phyloP scores from a whole-genome alignment of 2,329 filamentous ascomycete genomes.

The Thermoascus crustaceus region DNA sequence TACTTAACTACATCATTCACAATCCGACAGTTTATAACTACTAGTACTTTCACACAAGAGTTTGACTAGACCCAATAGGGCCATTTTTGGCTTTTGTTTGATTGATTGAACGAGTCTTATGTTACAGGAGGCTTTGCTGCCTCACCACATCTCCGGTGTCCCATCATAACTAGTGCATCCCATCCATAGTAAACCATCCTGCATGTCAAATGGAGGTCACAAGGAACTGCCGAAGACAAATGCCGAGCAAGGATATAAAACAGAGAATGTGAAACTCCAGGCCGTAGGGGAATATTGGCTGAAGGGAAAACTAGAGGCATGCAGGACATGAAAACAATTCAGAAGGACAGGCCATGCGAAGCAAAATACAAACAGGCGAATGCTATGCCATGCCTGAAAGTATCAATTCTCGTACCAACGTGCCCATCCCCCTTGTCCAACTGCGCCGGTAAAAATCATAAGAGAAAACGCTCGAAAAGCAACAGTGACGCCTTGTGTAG shows the following conservation, averaged over 20 bases:
- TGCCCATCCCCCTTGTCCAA: slow-evolving; percentile 1
- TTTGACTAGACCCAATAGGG: no score
- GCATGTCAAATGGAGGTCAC: neutral
- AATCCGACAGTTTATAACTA: no score
- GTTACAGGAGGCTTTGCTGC: no score
- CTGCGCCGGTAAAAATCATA: neutral
- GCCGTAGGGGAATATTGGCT: slow-evolving; percentile 2
- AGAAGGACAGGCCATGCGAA: neutral
- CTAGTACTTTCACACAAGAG: no score
- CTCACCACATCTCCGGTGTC: no score
- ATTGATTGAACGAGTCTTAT: no score
- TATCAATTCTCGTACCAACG: neutral
- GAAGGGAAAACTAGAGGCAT: neutral
- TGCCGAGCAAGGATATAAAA: neutral
- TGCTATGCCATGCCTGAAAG: neutral
- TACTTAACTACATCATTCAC: no score
- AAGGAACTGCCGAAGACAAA: neutral
- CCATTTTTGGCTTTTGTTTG: no score
- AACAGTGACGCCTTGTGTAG: neutral
- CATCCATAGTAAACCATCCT: no score
- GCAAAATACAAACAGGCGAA: neutral
- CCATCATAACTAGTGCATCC: no score
- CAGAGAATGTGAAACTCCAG: slow-evolving; percentile 2
- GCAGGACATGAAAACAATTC: neutral
- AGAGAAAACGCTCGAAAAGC: slow-evolving; percentile 1